Evolutionary conservation across 495 filamentous ascomycete genomes (phyloP), one percentile per base, ranked within the genome.

Genomic region (Penicillium egyptiacum): DNA sequence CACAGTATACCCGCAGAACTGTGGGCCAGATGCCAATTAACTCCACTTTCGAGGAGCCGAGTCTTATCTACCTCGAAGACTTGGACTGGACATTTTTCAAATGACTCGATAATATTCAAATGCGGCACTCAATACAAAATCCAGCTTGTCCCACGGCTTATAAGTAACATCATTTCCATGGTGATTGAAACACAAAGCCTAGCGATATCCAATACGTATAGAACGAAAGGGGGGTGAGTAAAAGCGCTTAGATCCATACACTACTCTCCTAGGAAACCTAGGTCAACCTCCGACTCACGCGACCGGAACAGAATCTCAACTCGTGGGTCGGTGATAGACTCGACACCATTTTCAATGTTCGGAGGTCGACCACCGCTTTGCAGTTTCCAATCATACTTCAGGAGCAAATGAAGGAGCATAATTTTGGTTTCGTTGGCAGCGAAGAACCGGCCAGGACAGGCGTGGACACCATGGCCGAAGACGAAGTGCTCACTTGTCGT

Each of bases 401-500:
- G 59, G 31, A 88, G 53, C 22, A 83, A 51, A 55, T 81, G 75
- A 17, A 67, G 42, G 5, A 72, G 56, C 49, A 69, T 16, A 52
- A 81, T 73, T 56, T 84, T 83, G 30, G 76, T 62, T 66, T 81
- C 78, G 42, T 75, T 71, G 2, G 67, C 62, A 2, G 80, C 81
- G 52, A 83, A 81, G 63, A 83, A 81, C 12, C 81, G 67, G 0
- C 81, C 81, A 5, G 81, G 79, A 51, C 81, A 83, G 0, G 84
- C 81, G 51, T 86, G 79, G 35, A 67, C 50, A 7, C 82, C 81
- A 47, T 77, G 70, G 0, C 81, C 80, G 52, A 82, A 84, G 1
- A 60, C 66, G 6, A 77, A 66, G 53, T 76, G 68, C 23, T 78
- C 68, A n/a, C 61, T 46, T 25, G 68, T 75, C 0, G 81, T 79